Percentiles rank a stretch among this genome's conserved stretches.
phyloP scores from a whole-genome alignment of 305 asterid genomes.

The Plantago coronopus region DNA sequence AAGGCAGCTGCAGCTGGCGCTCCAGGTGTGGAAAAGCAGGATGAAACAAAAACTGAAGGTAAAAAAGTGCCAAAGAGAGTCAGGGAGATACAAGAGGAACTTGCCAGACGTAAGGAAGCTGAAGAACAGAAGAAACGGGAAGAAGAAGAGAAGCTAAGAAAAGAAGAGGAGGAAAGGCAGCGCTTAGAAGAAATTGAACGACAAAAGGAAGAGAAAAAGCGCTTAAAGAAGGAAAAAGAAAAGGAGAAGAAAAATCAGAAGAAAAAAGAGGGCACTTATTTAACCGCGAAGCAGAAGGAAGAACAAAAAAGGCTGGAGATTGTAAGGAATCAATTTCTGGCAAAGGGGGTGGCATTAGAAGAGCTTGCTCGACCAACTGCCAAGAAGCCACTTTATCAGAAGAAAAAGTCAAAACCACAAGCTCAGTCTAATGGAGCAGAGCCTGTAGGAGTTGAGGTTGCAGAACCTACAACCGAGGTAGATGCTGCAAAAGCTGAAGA shows the following conservation, averaged over 20 bases:
- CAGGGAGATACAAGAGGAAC: constrained; percentile 87
- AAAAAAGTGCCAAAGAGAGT: constrained; percentile 61
- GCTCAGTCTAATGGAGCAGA: constrained; percentile 63
- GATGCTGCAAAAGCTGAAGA: constrained; percentile 44
- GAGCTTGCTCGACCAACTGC: constrained; percentile 50
- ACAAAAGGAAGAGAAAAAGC: constrained; percentile 78
- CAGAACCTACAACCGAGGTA: constrained; percentile 37
- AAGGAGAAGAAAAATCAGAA: constrained; percentile 79
- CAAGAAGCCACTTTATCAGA: constrained; percentile 71
- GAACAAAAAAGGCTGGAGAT: constrained; percentile 88
- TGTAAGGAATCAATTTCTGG: constrained; percentile 81
- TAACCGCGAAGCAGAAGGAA: constrained; percentile 88
- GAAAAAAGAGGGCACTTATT: constrained; percentile 80
- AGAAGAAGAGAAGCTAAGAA: constrained; percentile 77
- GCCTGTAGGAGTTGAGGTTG: constrained; percentile 39
- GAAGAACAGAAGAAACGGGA: constrained; percentile 76
- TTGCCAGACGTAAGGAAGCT: constrained; percentile 69
- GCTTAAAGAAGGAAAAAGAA: constrained; percentile 85
- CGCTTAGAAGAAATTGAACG: constrained; percentile 72
- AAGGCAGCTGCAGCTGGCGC: constrained; percentile 61
- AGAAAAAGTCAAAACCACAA: constrained; percentile 71
- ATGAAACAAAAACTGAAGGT: constrained; percentile 43
- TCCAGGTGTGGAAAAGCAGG: constrained; percentile 65
- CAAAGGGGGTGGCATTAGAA: constrained; percentile 45
- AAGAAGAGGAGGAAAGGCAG: constrained; percentile 87